Percentiles rank a stretch among this genome's conserved stretches.
Conservation (phyloP, 176 grass and related monocot species). For the Urochloa ruziziensis region DNA sequence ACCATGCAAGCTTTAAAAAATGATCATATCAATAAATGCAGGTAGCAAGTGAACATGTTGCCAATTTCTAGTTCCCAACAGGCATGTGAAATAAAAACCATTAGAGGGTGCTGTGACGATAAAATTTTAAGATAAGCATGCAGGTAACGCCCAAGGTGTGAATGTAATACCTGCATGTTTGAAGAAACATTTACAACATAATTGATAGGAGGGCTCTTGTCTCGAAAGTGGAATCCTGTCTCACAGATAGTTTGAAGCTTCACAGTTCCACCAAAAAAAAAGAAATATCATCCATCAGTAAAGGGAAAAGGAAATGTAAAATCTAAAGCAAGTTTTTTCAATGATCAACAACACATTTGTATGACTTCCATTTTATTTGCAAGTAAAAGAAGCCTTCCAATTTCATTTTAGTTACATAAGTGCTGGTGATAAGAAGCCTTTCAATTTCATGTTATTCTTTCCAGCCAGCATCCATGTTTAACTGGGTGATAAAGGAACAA, state of each 20-base stretch:
- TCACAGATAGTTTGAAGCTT: slow-evolving; percentile 88
- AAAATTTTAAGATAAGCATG: slow-evolving; percentile 19
- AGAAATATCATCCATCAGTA: background rate
- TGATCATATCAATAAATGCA: background rate
- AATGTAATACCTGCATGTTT: slow-evolving; percentile 79
- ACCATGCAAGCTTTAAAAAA: background rate
- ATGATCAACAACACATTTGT: background rate
- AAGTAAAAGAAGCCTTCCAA: background rate
- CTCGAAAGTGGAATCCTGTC: slow-evolving; percentile 79
- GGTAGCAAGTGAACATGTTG: background rate
- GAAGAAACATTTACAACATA: slow-evolving; percentile 79
- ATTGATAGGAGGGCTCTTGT: slow-evolving; percentile 62
- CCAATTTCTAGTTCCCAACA: slow-evolving; percentile 1
- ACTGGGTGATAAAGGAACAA: slow-evolving; percentile 2
- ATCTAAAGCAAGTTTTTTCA: background rate
- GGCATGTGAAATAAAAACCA: slow-evolving; percentile 10
- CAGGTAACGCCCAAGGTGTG: background rate
- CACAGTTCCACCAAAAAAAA: slow-evolving; percentile 14
- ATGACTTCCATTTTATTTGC: background rate
- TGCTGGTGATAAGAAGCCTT: background rate
- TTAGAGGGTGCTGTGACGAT: background rate
- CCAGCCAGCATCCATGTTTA: background rate
- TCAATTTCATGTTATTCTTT: too few relatives aligned
- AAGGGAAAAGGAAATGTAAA: background rate
- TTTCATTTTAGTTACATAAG: slow-evolving; percentile 3